Evolutionary conservation across 164 flowering plant genomes (phyloP), one percentile per base, ranked within the genome.

Genomic region (Dillenia turbinata): DNA sequence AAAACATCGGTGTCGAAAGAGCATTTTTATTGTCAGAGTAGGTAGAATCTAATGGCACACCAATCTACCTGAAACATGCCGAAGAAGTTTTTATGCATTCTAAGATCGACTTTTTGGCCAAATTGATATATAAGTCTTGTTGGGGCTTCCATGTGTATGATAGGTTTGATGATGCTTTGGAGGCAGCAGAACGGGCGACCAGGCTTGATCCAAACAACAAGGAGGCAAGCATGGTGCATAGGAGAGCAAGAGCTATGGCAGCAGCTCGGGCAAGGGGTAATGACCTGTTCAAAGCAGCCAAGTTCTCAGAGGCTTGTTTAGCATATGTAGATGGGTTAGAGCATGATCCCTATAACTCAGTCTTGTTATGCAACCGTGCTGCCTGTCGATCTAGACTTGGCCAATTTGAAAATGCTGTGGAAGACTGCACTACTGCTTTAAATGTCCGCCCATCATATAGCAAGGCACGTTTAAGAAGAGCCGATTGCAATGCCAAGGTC

Each of bases 401-500:
- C 10, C 88, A 82, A 59, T 72, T 61, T 53, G 89, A 87, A 54
- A 80, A 74, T 47, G 86, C 90, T 1, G 59, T 78, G 6, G 85
- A 87, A 71, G 96, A 89, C 60, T 89, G 96, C 77, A 77, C 52
- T 16, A 71, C 80, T 15, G 96, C 96, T 1, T 78, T 89, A 0
- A 71, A 54, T 9, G 58, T 78, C 9, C 81, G 88, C 0, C 85
- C 89, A 0, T 61, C 69, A 12, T 87, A 81, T 61, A 52, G 60
- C 60, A 89, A 89, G 61, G 96, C 96, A 8, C 78, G 85, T 52
- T 69, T 89, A 13, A 77, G 93, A 64, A 77, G 93, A 74, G 91
- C 89, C 46, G 83, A 89, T 65, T 84, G 85, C 70, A 55, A 77
- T 66, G 75, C 82, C 55, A 87, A 79, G 86, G 96, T 89, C 56